Percentiles rank a stretch among this genome's conserved stretches.
Conservation (phyloP, 805 yeast genomes). For the Saccharomycopsis vini region DNA sequence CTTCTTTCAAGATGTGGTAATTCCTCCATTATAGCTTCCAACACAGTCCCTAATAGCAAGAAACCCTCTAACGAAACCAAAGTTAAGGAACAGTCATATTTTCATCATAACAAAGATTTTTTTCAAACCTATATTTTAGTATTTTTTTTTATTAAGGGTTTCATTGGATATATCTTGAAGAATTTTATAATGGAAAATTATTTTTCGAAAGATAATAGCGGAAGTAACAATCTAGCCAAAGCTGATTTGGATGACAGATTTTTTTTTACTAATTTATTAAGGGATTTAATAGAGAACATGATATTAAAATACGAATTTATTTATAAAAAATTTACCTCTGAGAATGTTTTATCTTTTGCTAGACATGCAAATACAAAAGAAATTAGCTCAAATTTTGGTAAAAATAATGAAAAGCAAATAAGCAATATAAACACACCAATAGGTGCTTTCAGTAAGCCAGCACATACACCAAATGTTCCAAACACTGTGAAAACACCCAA, state of each 20-base stretch:
- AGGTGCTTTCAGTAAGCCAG: neutral
- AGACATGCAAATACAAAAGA: neutral
- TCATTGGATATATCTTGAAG: constrained; percentile 8
- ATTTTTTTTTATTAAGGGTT: constrained; percentile 27
- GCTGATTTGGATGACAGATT: neutral
- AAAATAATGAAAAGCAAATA: neutral
- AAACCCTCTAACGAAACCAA: no score
- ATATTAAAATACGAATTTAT: constrained; percentile 14
- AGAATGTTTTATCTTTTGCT: constrained; percentile 1
- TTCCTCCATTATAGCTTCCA: neutral
- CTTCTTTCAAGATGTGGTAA: constrained; percentile 27
- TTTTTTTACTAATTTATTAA: constrained; percentile 14
- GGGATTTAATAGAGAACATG: constrained; percentile 9
- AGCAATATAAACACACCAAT: neutral
- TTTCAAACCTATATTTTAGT: constrained; percentile 36
- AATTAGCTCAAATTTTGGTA: neutral
- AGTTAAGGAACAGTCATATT: no score
- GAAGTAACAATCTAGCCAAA: neutral
- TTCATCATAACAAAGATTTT: constrained; percentile 20
- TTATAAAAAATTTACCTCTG: constrained; percentile 4
- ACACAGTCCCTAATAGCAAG: no score
- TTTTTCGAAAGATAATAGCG: neutral
- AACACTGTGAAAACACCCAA: neutral
- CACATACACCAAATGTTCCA: neutral
- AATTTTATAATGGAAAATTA: constrained; percentile 9